Base-by-base conservation (phyloP, 768 basidiomycete genomes). In the Daedaleopsis sinensis region DNA sequence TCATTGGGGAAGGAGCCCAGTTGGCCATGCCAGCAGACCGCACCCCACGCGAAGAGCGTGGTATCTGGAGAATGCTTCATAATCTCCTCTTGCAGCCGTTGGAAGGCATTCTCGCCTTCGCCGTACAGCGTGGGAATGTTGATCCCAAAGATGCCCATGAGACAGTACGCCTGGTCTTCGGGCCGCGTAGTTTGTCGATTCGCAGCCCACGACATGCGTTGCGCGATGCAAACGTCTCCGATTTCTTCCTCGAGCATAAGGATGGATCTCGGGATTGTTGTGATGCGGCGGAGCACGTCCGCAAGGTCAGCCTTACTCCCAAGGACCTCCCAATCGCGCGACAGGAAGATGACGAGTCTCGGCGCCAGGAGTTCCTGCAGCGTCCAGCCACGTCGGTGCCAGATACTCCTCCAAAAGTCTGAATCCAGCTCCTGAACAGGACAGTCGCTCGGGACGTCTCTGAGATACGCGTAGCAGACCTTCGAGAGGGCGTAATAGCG, bases 161-260 rank as follows among this genome's bases (percentile, higher is more conserved):
- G 57, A 9, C 39, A 62, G 47, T 62, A 62, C 52, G 61, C 61
- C 56, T 48, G 23, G 47, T 62, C 61, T 19, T 62, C 57, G 6
- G 48, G 21, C 7, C 52, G 23, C 5, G 52, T 58, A 5, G 56
- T 58, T 3, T 18, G 18, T 2, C 61, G 57, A 8, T 15, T 19
- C 18, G 56, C 35, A 4, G 61, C 61, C 61, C 61, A 62, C 19
- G 51, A 51, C 61, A 62, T 62, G 15, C 59, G 59, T 12, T 7
- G 13, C 18, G 51, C 51, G 19, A 52, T 36, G 24, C 15, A 19
- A 15, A n/a, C 3, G 16, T 38, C 19, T 3, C 10, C 11, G 35
- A 52, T 16, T 4, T 36, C 13, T 18, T 11, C 9, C 51, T 52
- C 35, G 8, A 23, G 35, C 6, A 2, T 6, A 1, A 52, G 51